A percentile compares a stretch with the other conserved stretches of the same genome.
Evolutionary conservation across 306 rosid species (phyloP).

Genomic region (Dalbergia cochinchinensis): DNA sequence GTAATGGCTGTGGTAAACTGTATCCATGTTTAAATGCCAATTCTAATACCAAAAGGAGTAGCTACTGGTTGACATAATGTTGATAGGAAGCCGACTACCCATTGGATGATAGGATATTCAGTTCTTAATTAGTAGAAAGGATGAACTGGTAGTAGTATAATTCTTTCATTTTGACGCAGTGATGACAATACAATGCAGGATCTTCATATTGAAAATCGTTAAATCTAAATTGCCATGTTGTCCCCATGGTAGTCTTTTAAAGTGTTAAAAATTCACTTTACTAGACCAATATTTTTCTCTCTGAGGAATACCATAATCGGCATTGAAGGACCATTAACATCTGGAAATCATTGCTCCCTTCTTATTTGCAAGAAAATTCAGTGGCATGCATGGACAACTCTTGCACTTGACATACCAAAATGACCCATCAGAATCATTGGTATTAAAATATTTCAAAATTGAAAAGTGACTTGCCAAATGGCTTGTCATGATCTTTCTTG

Average conservation of each 20-base stretch:
- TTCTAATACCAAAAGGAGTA: neutral
- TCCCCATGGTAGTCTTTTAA: neutral
- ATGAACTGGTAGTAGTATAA: neutral
- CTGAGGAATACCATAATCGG: neutral
- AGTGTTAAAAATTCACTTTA: constrained; percentile 6
- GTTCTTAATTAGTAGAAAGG: constrained; percentile 24
- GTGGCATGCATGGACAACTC: neutral
- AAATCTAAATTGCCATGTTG: constrained; percentile 9
- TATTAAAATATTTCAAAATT: neutral
- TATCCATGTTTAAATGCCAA: constrained; percentile 28
- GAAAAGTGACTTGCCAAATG: neutral
- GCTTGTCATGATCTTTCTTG: constrained; percentile 3
- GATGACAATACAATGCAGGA: neutral
- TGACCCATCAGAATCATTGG: neutral
- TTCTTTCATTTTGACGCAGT: constrained; percentile 22
- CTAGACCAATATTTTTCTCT: neutral
- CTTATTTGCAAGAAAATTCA: neutral
- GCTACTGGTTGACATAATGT: constrained; percentile 31
- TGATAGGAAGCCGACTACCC: constrained; percentile 9
- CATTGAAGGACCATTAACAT: constrained; percentile 6
- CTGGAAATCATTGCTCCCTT: constrained; percentile 25
- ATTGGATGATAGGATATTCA: constrained; percentile 24
- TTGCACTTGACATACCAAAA: neutral
- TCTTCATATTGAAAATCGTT: constrained; percentile 10
- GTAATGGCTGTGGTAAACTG: constrained; percentile 12